Percentiles rank a stretch among this genome's conserved stretches.
Conservation (phyloP, 768 basidiomycete species). For the Termitomyces eurrhizus region DNA sequence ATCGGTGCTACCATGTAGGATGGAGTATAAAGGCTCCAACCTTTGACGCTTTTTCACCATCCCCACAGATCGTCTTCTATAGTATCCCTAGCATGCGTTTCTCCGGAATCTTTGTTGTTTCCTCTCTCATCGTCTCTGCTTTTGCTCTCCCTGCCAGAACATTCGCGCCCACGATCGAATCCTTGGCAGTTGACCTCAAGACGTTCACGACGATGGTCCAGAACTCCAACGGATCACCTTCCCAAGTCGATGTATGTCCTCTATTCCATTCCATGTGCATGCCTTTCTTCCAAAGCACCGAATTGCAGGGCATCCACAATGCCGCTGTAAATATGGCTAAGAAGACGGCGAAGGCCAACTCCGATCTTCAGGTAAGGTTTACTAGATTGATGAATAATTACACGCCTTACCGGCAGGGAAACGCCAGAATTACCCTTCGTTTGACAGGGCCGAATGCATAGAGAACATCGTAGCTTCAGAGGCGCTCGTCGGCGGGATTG, state of each 20-base stretch:
- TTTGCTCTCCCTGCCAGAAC: neutral
- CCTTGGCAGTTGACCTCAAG: neutral
- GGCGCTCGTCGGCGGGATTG: neutral
- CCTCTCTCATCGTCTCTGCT: neutral
- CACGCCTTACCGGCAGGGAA: neutral
- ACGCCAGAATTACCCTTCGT: neutral
- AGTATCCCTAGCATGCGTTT: neutral
- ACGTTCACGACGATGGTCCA: neutral
- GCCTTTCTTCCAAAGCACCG: too few relatives aligned
- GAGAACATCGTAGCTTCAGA: neutral
- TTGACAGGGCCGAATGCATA: neutral
- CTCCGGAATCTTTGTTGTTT: neutral
- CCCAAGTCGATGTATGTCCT: neutral
- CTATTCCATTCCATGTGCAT: too few relatives aligned
- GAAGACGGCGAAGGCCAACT: accelerated
- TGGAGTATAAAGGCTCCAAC: neutral
- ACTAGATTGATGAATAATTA: neutral
- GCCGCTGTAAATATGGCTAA: neutral
- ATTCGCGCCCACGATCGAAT: neutral
- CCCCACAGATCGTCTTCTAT: neutral
- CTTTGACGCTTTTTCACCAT: too few relatives aligned
- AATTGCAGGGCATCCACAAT: neutral
- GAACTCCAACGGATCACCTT: neutral
- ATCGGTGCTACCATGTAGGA: neutral
- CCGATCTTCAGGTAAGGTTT: neutral